These are phyloP conservation scores for Penicillium hordei DNA, from an alignment of 2,329 filamentous ascomycete genomes.

Conservation along the genomic window DNA sequence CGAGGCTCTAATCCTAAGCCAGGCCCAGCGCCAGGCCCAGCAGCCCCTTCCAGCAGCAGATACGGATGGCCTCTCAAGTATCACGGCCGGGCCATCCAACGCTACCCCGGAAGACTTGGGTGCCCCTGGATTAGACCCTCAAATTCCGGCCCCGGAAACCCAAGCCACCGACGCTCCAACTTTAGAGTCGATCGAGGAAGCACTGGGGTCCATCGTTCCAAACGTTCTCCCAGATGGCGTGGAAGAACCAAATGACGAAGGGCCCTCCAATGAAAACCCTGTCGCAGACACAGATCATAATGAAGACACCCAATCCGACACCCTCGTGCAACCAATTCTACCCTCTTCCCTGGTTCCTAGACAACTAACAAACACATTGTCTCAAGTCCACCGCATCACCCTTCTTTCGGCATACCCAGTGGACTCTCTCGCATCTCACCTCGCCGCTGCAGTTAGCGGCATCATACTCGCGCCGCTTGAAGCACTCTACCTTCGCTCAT, in stretches of 20 bases:
- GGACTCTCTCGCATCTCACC: slow-evolving; percentile 44
- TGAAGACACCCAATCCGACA: slow-evolving; percentile 15
- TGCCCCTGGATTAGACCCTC: slow-evolving; percentile 6
- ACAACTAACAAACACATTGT: slow-evolving; percentile 10
- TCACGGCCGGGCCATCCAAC: slow-evolving; percentile 22
- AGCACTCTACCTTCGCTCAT: slow-evolving; percentile 41
- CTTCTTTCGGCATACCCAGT: slow-evolving; percentile 45
- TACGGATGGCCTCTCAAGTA: slow-evolving; percentile 26
- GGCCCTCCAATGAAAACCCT: slow-evolving; percentile 14
- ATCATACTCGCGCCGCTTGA: slow-evolving; percentile 44
- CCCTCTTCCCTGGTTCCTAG: slow-evolving; percentile 20
- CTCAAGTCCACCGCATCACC: slow-evolving; percentile 40
- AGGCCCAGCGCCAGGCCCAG: slow-evolving; percentile 24
- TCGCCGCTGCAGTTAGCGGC: slow-evolving; percentile 39
- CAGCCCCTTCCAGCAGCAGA: slow-evolving; percentile 18
- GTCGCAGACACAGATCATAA: slow-evolving; percentile 12
- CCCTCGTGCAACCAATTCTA: slow-evolving; percentile 18
- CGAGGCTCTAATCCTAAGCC: slow-evolving; percentile 36
- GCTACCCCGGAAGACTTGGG: slow-evolving; percentile 13
- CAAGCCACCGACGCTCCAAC: slow-evolving; percentile 4
- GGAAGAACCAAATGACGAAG: slow-evolving; percentile 31
- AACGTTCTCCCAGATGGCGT: slow-evolving; percentile 34
- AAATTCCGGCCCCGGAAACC: slow-evolving; percentile 8
- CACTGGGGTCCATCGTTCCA: slow-evolving; percentile 12
- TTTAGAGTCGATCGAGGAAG: slow-evolving; percentile 13